These are phyloP conservation scores for Taphrina deformans DNA, from an alignment of 1,139 yeast genomes.

Conservation along the genomic window DNA sequence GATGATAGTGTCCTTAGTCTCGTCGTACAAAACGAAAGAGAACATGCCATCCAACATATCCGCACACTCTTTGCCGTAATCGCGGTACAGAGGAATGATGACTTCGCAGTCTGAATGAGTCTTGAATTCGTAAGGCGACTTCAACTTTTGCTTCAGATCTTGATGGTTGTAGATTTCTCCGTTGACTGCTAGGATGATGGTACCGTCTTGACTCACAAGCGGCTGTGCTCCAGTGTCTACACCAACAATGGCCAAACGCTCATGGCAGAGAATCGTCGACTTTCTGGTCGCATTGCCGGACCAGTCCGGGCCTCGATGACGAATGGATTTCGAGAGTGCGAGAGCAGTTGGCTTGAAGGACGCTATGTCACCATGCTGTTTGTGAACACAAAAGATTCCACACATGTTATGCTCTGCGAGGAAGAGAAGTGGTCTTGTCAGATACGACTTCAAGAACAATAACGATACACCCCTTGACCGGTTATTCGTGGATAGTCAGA, in stretches of 20 bases:
- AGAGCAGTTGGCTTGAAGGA: slow-evolving; percentile 83
- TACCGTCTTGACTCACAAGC: slow-evolving; percentile 73
- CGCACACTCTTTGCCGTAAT: slow-evolving; percentile 87
- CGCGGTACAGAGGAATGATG: slow-evolving; percentile 84
- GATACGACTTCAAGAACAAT: no score
- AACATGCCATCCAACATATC: slow-evolving; percentile 96
- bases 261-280: slow-evolving; percentile 53
- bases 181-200: slow-evolving; percentile 78
- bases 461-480: no score
- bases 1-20: slow-evolving; percentile 74
- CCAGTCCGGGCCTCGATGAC: slow-evolving; percentile 99
- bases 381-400: slow-evolving; percentile 70
- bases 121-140: slow-evolving; percentile 67
- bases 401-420: slow-evolving; percentile 22
- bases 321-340: slow-evolving; percentile 73
- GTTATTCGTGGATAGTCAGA: no score
- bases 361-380: slow-evolving; percentile 74
- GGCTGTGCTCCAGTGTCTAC: slow-evolving; percentile 90
- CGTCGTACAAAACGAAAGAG: slow-evolving; percentile 89
- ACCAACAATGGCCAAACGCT: slow-evolving; percentile 70
- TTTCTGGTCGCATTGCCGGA: slow-evolving; percentile 81
- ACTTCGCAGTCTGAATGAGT: slow-evolving; percentile 96
- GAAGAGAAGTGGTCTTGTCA: no score
- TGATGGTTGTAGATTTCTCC: slow-evolving; percentile 99
- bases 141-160: slow-evolving; percentile 71